These are phyloP conservation scores for Ceratobasidium sp. DNA, from an alignment of 1,284 basidiomycete genomes.

Conservation along the genomic window DNA sequence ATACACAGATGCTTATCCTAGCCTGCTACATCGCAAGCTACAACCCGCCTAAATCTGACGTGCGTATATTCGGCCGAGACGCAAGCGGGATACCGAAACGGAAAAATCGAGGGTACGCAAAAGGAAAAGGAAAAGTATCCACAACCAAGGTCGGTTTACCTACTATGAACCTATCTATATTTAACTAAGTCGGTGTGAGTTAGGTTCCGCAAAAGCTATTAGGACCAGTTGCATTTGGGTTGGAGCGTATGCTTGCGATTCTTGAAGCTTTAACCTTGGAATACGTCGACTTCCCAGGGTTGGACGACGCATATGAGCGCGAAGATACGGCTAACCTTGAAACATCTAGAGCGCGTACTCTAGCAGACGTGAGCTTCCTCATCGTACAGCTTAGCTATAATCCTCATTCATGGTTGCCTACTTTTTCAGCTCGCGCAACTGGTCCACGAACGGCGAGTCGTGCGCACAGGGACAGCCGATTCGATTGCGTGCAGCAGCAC, in stretches of 20 bases:
- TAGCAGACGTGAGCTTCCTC: conserved; percentile 63
- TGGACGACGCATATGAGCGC: conserved; percentile 61
- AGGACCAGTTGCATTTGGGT: conserved; percentile 83
- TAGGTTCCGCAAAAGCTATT: conserved; percentile 83
- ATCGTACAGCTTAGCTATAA: conserved; percentile 49
- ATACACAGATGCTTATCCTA: conserved; percentile 66
- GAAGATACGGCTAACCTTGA: conserved; percentile 75
- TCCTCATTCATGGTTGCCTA: not conserved
- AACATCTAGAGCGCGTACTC: conserved; percentile 69
- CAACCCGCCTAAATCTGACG: conserved; percentile 85
- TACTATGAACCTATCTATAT: not conserved
- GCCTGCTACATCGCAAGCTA: conserved; percentile 89
- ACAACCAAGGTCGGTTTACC: conserved; percentile 48
- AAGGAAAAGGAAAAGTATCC: conserved; percentile 50
- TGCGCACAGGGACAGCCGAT: conserved; percentile 71
- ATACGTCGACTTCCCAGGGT: conserved; percentile 59
- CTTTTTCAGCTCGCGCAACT: conserved; percentile 75
- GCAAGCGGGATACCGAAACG: conserved; percentile 77
- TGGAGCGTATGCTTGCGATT: conserved; percentile 88
- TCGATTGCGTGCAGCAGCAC: conserved; percentile 76
- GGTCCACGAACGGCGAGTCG: conserved; percentile 74
- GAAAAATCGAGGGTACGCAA: conserved; percentile 60
- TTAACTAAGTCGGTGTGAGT: conserved; percentile 4
- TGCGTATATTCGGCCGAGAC: conserved; percentile 79
- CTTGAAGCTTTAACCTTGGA: conserved; percentile 87